Evolutionary conservation across 192 early-diverging fungal genomes (phyloP).

Genomic region (Phycomyces blakesleeanus): DNA sequence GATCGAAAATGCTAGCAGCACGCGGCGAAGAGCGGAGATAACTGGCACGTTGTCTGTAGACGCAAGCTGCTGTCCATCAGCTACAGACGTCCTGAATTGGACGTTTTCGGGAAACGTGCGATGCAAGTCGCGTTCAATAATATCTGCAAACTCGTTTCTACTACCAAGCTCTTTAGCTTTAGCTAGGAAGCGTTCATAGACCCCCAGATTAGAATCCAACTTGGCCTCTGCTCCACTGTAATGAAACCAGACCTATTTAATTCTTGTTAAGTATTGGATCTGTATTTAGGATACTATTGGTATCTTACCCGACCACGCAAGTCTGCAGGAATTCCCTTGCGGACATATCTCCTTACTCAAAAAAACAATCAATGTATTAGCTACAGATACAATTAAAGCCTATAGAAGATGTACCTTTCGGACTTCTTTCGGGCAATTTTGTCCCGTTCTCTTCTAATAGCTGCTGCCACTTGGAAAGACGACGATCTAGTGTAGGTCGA

Average conservation of each 20-base stretch:
- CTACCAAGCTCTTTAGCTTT: slow-evolving; percentile 42
- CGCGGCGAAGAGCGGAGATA: slow-evolving; percentile 54
- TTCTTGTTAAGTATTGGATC: background rate
- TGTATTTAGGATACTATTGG: background rate
- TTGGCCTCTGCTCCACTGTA: slow-evolving; percentile 68
- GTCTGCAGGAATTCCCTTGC: slow-evolving; percentile 69
- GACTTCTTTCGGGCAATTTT: slow-evolving; percentile 37
- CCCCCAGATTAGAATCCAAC: slow-evolving; percentile 47
- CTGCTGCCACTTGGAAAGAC: slow-evolving; percentile 44
- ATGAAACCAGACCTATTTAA: slow-evolving; percentile 67
- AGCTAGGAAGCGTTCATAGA: slow-evolving; percentile 50
- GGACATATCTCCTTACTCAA: slow-evolving; percentile 63
- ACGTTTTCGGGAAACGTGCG: slow-evolving; percentile 12
- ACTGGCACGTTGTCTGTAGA: slow-evolving; percentile 73
- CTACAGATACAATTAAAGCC: background rate
- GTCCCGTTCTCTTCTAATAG: slow-evolving; percentile 44
- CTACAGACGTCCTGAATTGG: background rate
- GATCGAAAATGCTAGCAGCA: slow-evolving; percentile 67
- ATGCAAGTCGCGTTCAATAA: slow-evolving; percentile 52
- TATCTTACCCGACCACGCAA: slow-evolving; percentile 51
- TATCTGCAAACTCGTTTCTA: slow-evolving; percentile 61
- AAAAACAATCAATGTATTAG: slow-evolving; percentile 10
- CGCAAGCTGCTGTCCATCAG: slow-evolving; percentile 63
- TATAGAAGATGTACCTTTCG: slow-evolving; percentile 35
- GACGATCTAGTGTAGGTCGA: slow-evolving; percentile 43